Evolutionary conservation across 768 basidiomycete species (phyloP), one percentile per base, ranked within the genome.

Genomic region (Tricholoma terreum): DNA sequence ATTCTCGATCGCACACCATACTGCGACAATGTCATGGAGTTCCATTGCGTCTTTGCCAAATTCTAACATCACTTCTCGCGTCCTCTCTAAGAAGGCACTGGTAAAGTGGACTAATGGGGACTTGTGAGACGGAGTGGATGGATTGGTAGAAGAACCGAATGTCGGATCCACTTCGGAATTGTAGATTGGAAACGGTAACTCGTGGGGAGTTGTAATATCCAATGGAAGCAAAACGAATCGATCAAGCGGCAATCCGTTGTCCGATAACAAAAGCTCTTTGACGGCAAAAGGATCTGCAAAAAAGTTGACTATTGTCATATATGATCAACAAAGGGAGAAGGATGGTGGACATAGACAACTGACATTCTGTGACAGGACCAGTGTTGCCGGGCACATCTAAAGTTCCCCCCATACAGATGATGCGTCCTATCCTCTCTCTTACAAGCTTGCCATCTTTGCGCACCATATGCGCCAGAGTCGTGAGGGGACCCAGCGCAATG

Each of bases 341-440:
- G 22, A 49, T 5, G 27, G 24, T 43, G 55, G 34, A 21, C 35
- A 55, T 42, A 17, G 22, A 56, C 35, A 33, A 68, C 84, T 71
- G 72, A 91, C 94, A 96, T 70, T 97, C 94, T 57, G 93, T 89
- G 3, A 83, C 78, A 7, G 92, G 84, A 22, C 79, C 84, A 0
- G 86, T 89, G 63, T 96, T 98, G 2, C 94, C 94, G 0, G 94
- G 92, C 31, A 92, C 90, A 61, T 95, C 92, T 21, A 98, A 69
- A 2, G 93, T 89, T 12, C 93, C 94, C n/a, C 94, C 94, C 93
- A 98, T 96, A 68, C 85, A 87, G 19, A 94, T 73, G 7, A 98
- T 74, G n/a, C 86, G 80, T 4, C 86, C 90, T 27, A 92, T 81
- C 42, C 82, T 82, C 11, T 80, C 71, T 7, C 72, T 71, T 30